Percentiles rank a stretch among this genome's conserved stretches.
Evolutionary conservation across 768 basidiomycete genomes (phyloP).

Genomic region (Amanita molliuscula): DNA sequence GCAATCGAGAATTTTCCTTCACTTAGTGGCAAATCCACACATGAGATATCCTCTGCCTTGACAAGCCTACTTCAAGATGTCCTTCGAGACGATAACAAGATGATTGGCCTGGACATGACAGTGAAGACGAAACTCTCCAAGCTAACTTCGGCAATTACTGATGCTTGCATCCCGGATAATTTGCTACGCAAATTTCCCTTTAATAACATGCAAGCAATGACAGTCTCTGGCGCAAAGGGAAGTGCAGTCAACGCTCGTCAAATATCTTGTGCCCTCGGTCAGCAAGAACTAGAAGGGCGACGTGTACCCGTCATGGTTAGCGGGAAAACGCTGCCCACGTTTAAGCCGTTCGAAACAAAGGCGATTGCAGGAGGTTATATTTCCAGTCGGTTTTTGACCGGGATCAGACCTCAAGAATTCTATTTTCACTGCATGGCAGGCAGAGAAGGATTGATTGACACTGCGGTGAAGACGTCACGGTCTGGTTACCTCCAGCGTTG

Average conservation of each 20-base stretch:
- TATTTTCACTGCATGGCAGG: constrained; percentile 99
- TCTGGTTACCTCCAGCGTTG: constrained; percentile 98
- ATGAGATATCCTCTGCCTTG: constrained; percentile 49
- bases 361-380: constrained; percentile 98
- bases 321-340: constrained; percentile 95
- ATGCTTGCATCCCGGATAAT: constrained; percentile 76
- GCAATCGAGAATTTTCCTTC: constrained; percentile 90
- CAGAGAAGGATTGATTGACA: constrained; percentile 96
- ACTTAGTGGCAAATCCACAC: constrained; percentile 35
- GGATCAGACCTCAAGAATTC: constrained; percentile 96
- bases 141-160: constrained; percentile 84
- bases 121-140: constrained; percentile 80
- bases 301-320: constrained; percentile 99
- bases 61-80: constrained; percentile 78
- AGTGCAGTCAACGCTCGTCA: constrained; percentile 95
- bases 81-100: constrained; percentile 89
- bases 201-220: constrained; percentile 99
- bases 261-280: constrained; percentile 96
- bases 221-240: constrained; percentile 95
- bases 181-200: constrained; percentile 91
- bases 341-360: constrained; percentile 95
- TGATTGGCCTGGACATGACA: constrained; percentile 92
- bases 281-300: constrained; percentile 96
- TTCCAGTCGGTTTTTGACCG: constrained; percentile 96
- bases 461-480: constrained; percentile 96